Evolutionary conservation across 345 rosid genomes (phyloP).

Genomic region (Eucalyptus erythrocorys): DNA sequence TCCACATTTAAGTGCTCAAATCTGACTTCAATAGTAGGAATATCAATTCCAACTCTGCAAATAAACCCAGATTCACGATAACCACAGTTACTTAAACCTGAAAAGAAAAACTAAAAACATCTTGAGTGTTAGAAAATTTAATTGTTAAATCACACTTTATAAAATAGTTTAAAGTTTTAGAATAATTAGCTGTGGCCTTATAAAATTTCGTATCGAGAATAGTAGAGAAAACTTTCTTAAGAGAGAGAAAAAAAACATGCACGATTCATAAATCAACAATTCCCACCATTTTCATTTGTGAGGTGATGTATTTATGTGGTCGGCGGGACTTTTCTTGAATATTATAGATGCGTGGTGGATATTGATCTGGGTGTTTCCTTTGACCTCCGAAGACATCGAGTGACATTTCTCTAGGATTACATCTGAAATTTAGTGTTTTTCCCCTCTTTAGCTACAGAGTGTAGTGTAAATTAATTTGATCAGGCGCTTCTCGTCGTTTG

Average conservation of each 20-base stretch:
- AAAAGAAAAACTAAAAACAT: not conserved
- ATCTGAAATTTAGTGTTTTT: not conserved
- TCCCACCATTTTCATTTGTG: not conserved
- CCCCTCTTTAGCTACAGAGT: not conserved
- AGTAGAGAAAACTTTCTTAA: too few relatives aligned
- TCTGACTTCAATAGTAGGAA: conserved; percentile 50
- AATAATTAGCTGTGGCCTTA: too few relatives aligned
- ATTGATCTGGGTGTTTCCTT: not conserved
- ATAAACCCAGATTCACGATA: not conserved
- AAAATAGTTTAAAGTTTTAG: too few relatives aligned
- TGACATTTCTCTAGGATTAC: not conserved
- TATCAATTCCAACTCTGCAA: conserved; percentile 38
- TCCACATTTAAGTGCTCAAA: conserved; percentile 34
- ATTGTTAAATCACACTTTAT: too few relatives aligned
- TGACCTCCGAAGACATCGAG: not conserved
- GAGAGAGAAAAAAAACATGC: not conserved
- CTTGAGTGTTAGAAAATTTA: not conserved
- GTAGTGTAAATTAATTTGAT: not conserved
- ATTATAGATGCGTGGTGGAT: not conserved
- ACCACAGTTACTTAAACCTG: not conserved
- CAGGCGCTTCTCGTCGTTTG: not conserved
- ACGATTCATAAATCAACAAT: not conserved
- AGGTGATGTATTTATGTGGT: not conserved
- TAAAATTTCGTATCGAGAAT: too few relatives aligned
- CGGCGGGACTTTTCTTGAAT: not conserved